These are phyloP conservation scores for Umbelopsis sp. DNA, from an alignment of 371 early-diverging fungal genomes.

Conservation along the genomic window DNA sequence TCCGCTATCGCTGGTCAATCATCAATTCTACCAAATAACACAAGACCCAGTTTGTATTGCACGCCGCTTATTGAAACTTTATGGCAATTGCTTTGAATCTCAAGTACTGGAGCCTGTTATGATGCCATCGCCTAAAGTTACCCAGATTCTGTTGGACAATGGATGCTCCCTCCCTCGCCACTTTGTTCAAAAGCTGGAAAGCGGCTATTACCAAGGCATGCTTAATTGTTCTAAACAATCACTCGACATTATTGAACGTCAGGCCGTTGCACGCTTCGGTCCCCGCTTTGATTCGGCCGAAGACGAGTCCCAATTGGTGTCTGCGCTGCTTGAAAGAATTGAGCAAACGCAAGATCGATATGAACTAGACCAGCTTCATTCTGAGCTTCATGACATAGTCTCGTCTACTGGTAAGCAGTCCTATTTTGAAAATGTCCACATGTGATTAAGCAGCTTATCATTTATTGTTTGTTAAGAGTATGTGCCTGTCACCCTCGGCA, in stretches of 20 bases:
- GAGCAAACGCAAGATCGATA: conserved; percentile 1
- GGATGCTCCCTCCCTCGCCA: neutral
- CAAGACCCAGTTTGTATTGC: conserved; percentile 17
- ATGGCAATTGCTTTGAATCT: conserved; percentile 10
- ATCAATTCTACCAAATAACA: conserved; percentile 1
- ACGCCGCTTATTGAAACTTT: neutral
- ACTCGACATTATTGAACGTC: conserved; percentile 5
- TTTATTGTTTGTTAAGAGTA: neutral
- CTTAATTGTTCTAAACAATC: neutral
- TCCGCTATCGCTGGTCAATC: neutral
- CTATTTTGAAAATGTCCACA: neutral
- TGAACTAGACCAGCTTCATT: neutral
- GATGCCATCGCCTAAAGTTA: conserved; percentile 7
- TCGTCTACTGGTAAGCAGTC: neutral
- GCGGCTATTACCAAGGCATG: conserved; percentile 12
- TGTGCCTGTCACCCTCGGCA: conserved; percentile 5
- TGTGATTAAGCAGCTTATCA: too few relatives aligned
- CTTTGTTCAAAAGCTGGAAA: conserved; percentile 9
- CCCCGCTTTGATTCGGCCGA: conserved; percentile 14
- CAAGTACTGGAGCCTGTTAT: conserved; percentile 5
- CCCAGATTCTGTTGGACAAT: neutral
- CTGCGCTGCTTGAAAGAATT: neutral
- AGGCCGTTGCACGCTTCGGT: neutral
- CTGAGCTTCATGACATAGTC: neutral
- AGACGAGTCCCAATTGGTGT: conserved; percentile 9